Percentiles rank a stretch among this genome's conserved stretches.
These are phyloP conservation scores for Amanita muscaria DNA, from an alignment of 768 basidiomycete species.

Conservation along the genomic window DNA sequence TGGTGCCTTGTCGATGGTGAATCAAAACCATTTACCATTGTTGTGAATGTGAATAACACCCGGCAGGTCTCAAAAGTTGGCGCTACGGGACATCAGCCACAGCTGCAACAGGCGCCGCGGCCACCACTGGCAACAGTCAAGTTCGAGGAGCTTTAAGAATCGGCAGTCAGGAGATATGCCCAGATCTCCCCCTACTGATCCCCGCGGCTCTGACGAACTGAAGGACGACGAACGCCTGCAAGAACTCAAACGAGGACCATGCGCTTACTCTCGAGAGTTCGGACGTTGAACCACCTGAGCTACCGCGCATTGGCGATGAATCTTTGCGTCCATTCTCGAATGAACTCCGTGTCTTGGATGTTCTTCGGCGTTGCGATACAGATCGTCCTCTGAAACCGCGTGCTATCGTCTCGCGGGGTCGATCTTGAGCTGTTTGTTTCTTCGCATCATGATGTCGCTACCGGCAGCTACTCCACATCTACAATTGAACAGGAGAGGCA, in stretches of 20 bases:
- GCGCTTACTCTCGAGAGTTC: slow-evolving; percentile 24
- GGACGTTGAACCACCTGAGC: slow-evolving; percentile 6
- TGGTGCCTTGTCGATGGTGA: no score
- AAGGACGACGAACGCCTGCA: slow-evolving; percentile 49
- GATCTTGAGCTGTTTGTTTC: no score
- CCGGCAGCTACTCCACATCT: slow-evolving; percentile 19
- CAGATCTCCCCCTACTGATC: neutral
- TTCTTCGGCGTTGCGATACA: slow-evolving; percentile 50
- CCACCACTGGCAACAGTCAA: neutral
- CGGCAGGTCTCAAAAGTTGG: neutral
- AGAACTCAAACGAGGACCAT: slow-evolving; percentile 47
- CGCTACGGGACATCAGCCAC: neutral
- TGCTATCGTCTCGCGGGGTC: no score
- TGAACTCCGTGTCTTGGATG: slow-evolving; percentile 17
- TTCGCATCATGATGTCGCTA: no score
- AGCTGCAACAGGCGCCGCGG: neutral
- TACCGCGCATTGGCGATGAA: slow-evolving; percentile 6
- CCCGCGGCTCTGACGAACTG: slow-evolving; percentile 32
- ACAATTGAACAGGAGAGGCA: slow-evolving; percentile 17
- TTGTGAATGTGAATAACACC: no score
- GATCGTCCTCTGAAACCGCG: no score
- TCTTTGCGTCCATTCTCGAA: slow-evolving; percentile 7
- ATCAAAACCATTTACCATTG: no score
- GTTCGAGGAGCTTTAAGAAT: slow-evolving; percentile 31
- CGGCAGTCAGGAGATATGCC: slow-evolving; percentile 54